Evolutionary conservation across 169 alveolate species (phyloP), one percentile per base, ranked within the genome.

Genomic region (Eimeria brunetti): DNA sequence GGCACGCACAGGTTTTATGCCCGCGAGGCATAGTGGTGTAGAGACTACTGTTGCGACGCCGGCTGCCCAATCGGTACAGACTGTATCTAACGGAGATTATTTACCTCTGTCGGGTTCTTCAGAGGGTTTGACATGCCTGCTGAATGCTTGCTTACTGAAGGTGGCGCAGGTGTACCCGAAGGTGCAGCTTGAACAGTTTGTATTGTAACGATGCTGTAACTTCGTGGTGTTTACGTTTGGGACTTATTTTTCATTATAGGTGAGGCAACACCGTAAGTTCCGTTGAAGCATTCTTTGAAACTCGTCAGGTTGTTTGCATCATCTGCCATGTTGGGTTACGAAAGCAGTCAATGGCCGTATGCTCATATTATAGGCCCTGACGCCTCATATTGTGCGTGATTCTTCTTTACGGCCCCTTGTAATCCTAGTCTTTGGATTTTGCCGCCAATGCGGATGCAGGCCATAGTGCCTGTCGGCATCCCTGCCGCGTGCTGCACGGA

Each of bases 391-490:
- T 62, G 41, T 62, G 53, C 38, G 64, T 41, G 49, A 20, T 20
- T 58, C 18, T 86, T 38, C 12, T 33, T 51, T 60, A 38, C 81
- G 92, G 81, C 81, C 92, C 44, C 58, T 24, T 30, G n/a, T 86
- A 38, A 41, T 62, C 53, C 36, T 49, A 24, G 60, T 38, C 36
- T 49, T 60, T 86, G 83, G 80, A 62, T 64, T 62, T 49, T 36
- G 36, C 92, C 92, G 92, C 80, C 44, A 9, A 24, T 64, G 92
- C 78, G 92, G 92, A 86, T 62, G 81, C 92, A 86, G 92, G 92
- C 81, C 81, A 14, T 38, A 27, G 92, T 14, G 92, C 92, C 92
- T 86, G 92, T 86, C 92, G 92, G 92, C 92, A 86, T 33, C n/a
- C 24, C 22, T 60, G 92, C 92, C 92, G 92, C 49, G 81, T 86